Conservation (phyloP, 345 rosid genomes). For the Aquilaria yunnanensis region DNA sequence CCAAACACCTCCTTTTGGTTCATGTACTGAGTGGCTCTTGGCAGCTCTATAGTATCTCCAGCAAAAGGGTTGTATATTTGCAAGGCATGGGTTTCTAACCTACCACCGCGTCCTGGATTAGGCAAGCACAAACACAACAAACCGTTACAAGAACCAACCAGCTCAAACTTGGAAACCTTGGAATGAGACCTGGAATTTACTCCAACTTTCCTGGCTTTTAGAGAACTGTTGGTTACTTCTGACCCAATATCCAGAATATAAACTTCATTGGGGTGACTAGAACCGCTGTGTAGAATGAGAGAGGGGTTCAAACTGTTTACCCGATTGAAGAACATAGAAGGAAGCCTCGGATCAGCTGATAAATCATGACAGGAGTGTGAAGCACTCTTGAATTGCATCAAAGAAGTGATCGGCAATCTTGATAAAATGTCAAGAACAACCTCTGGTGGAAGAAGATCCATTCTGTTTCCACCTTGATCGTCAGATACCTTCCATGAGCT, state of each 20-base stretch:
- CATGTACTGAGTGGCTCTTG: neutral
- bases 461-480: neutral
- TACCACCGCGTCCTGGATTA: neutral
- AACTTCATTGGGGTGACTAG: neutral
- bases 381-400: neutral
- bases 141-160: slow-evolving; percentile 1
- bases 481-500: neutral
- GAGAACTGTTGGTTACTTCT: neutral
- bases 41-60: neutral
- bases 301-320: neutral
- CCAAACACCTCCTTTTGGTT: neutral
- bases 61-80: neutral
- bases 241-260: neutral
- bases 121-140: neutral
- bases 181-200: neutral
- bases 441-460: neutral
- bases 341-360: neutral
- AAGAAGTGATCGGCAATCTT: neutral
- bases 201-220: neutral
- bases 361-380: neutral
- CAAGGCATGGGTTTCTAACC: neutral
- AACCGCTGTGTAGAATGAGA: neutral
- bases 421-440: neutral
- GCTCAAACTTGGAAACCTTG: neutral
- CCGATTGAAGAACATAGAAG: neutral